Evolutionary conservation across 2,329 filamentous ascomycete genomes (phyloP), one percentile per base, ranked within the genome.

Genomic region (Colletotrichum scovillei): DNA sequence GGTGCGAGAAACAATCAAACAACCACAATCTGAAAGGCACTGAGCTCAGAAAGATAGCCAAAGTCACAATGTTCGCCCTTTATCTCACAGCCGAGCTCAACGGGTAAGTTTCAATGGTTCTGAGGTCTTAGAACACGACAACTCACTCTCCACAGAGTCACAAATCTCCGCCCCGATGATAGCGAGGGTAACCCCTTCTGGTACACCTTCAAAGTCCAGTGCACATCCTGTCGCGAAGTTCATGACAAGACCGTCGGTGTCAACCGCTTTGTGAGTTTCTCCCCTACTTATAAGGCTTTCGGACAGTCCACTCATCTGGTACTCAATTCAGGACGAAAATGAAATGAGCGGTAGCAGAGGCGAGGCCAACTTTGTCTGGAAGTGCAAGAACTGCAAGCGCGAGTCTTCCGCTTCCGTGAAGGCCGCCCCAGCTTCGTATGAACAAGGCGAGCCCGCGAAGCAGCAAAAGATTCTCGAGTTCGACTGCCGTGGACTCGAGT

Each of bases 331-430:
- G 95, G 96, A 98, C 81, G 89, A 88, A 79, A 95, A 97, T 80
- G 95, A 98, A 76, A 92, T 98, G 82, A 97, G 94, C 76, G 95
- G 95, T 46, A 98, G 95, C 82, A 91, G 95, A 79, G 97, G 97
- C 76, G 95, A 98, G 83, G 97, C 97, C 74, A 98, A 98, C 84
- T 99, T 99, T 83, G 97, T 99, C n/a, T 99, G 97, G 96, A 95
- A 92, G 83, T 99, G 97, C 89, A 98, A 97, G 84, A 96, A 97
- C 81, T 99, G 97, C 92, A 97, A 97, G 94, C 89, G 94, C 82
- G 94, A 97, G 82, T 94, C 95, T 22, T 95, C 95, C 38, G 96
- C 96, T 67, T 93, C 91, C 52, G 95, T 99, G 84, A 93, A 92
- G 79, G 88, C 91, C 14, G 88, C 91, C 0, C 94, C 97, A 0